A percentile compares a stretch with the other conserved stretches of the same genome.
Conservation (phyloP, 2,329 filamentous ascomycete genomes). For the Botrytis porri region DNA sequence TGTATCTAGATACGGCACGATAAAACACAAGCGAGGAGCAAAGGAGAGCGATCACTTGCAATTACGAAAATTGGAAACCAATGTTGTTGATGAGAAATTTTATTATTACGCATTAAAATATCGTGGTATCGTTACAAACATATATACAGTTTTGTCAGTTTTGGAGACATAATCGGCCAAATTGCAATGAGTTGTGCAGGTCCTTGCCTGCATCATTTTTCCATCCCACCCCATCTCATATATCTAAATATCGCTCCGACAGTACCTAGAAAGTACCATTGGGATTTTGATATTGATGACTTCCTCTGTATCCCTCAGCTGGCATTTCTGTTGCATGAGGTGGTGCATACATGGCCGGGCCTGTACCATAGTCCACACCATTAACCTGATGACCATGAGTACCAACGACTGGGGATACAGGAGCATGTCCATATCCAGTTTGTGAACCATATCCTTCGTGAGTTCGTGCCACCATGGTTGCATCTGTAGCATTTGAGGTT, state of each 20-base stretch:
- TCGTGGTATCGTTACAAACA: slow-evolving; percentile 1
- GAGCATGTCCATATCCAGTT: not conserved
- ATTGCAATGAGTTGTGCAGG: not conserved
- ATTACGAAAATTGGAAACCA: no score
- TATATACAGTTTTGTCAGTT: not conserved
- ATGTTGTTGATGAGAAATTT: not conserved
- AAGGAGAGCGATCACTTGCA: not conserved
- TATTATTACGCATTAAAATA: slow-evolving; percentile 9
- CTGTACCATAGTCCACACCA: not conserved
- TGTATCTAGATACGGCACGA: not conserved
- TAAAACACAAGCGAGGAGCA: not conserved
- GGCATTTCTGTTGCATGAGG: slow-evolving; percentile 1
- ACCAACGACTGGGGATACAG: slow-evolving; percentile 3
- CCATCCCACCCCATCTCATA: not conserved
- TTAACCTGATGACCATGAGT: slow-evolving; percentile 1
- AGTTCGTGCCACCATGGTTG: slow-evolving; percentile 28
- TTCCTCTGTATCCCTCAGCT: not conserved
- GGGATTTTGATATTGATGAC: not conserved
- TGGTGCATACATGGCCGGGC: not conserved
- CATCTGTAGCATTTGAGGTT: slow-evolving; percentile 32
- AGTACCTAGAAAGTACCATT: not conserved
- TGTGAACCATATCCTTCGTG: slow-evolving; percentile 8
- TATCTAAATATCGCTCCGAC: not conserved
- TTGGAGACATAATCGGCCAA: not conserved
- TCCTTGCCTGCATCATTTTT: not conserved